Evolutionary conservation across 805 yeast genomes (phyloP), one percentile per base, ranked within the genome.

Genomic region (Wickerhamomyces ciferrii): DNA sequence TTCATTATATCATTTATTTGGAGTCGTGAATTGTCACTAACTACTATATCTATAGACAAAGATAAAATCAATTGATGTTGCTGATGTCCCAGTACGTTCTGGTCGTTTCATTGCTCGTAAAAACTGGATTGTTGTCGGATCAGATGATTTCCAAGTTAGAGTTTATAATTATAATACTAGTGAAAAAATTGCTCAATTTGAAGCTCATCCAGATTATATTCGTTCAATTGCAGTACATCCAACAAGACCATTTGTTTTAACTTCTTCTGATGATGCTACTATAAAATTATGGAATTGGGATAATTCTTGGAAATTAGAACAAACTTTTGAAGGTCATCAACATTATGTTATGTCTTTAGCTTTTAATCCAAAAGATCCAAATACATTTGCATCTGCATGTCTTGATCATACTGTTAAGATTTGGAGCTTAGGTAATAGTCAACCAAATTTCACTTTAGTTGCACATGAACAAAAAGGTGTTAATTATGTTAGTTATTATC

Each of bases 231-330:
- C 96, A 11, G 96, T 92, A 38, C 99, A 94, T 68, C 97, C 98
- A 39, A 76, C 92, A 17, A 87, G 87, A 69, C 95, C 98, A 21
- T 87, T 86, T 58, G 76, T 94, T 43, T 74, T 94, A 58, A 86
- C 97, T 3, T 87, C 90, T 35, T 83, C 92, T 41, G 99, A 94
- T 69, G 99, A 94, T 65, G 81, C 87, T 74, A 79, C 95, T 38
- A 80, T 94, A 62, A 89, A 84, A 68, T 76, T 91, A 62, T 94
- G 98, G 98, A 91, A 94, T 67, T 94, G 99, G 99, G 99, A 94
- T 47, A 81, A 82, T 61, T 80, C 79, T 61, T 94, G 99, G 99
- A 80, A 80, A 56, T 69, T 85, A 54, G 94, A 88, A 65, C 97
- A 88, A 66, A 80, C 84, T 34, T 94, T 87, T 64, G 96, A 88